phyloP scores from a whole-genome alignment of 352 stramenopile genomes.

The Phytopythium cucurbitacearum region DNA sequence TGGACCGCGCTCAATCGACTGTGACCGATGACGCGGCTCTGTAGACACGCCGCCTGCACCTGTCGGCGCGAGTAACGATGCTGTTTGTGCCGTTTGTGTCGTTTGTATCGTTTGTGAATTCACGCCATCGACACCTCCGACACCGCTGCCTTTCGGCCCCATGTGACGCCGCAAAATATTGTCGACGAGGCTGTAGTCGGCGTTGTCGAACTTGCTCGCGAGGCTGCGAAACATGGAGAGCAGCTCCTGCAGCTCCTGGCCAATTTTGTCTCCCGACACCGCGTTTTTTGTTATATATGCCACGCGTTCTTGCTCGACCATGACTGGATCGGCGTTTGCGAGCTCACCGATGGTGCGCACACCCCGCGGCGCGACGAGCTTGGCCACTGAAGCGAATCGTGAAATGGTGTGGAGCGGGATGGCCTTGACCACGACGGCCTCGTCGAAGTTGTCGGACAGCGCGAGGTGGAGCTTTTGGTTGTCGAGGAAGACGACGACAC shows the following conservation, averaged over 20 bases:
- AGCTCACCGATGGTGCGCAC: conserved; percentile 67
- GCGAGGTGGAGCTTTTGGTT: conserved; percentile 61
- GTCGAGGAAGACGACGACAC: conserved; percentile 69
- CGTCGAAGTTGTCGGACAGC: conserved; percentile 72
- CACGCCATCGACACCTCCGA: no score
- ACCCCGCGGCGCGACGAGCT: conserved; percentile 39
- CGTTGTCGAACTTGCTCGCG: conserved; percentile 44
- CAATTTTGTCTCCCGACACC: conserved; percentile 31
- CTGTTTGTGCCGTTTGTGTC: not conserved
- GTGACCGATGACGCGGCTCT: not conserved
- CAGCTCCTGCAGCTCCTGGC: conserved; percentile 49
- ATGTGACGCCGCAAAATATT: conserved; percentile 13
- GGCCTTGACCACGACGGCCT: conserved; percentile 65
- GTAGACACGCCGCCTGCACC: not conserved
- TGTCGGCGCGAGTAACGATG: no score
- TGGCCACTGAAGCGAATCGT: conserved; percentile 54
- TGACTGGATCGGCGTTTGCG: conserved; percentile 39
- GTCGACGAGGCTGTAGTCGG: conserved; percentile 38
- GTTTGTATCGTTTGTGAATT: not conserved
- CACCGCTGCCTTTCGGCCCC: not conserved
- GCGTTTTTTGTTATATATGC: conserved; percentile 44
- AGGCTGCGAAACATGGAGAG: conserved; percentile 59
- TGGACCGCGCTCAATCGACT: not conserved
- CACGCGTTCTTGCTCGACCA: conserved; percentile 48
- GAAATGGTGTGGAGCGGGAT: conserved; percentile 72